Percentiles rank a stretch among this genome's conserved stretches.
Evolutionary conservation across 2,329 filamentous ascomycete genomes (phyloP).

Genomic region (Colletotrichum simmondsii): DNA sequence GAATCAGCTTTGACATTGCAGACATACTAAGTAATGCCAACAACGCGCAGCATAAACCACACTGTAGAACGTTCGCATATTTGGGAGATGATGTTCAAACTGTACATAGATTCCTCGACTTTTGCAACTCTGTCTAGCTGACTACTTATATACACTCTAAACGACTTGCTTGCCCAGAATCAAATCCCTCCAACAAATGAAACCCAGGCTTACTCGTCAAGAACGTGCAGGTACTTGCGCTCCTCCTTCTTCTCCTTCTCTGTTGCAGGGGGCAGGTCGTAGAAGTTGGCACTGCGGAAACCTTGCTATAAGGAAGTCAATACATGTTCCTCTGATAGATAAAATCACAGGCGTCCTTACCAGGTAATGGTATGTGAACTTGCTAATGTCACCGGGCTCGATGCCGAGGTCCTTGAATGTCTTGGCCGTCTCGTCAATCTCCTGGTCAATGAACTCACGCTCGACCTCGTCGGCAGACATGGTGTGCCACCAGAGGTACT

Average conservation of each 20-base stretch:
- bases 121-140: conserved; percentile 40
- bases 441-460: conserved; percentile 91
- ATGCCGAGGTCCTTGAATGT: conserved; percentile 95
- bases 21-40: background rate
- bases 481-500: conserved; percentile 87
- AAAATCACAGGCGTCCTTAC: conserved; percentile 63
- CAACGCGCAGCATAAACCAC: background rate
- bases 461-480: conserved; percentile 88
- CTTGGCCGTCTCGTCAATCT: conserved; percentile 90
- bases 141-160: conserved; percentile 43
- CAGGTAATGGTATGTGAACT: conserved; percentile 93
- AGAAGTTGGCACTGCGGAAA: conserved; percentile 88
- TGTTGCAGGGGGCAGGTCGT: conserved; percentile 93
- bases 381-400: conserved; percentile 85
- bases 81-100: conserved; percentile 1
- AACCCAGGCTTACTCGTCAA: conserved; percentile 69
- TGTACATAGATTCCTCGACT: conserved; percentile 32
- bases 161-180: conserved; percentile 29
- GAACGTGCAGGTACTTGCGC: conserved; percentile 95
- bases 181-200: conserved; percentile 36
- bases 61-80: background rate
- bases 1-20: conserved; percentile 22
- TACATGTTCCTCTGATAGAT: background rate
- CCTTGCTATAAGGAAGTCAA: conserved; percentile 73
- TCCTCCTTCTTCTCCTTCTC: conserved; percentile 95